phyloP scores from a whole-genome alignment of 2,329 filamentous ascomycete genomes.

The Aspergillus fijiensis region DNA sequence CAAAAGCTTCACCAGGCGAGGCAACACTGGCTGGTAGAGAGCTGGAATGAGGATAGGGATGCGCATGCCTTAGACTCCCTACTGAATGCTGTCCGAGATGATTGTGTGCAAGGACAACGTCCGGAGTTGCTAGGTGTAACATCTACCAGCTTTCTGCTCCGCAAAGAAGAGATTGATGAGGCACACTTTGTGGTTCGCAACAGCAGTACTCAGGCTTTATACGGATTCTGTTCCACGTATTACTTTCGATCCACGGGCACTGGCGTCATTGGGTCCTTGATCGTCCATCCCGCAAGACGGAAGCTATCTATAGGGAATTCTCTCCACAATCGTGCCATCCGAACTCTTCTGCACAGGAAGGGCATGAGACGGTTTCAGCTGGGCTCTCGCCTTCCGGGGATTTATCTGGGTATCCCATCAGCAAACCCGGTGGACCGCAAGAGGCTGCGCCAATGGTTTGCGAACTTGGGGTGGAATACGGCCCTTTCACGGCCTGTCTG shows the following conservation, averaged over 20 bases:
- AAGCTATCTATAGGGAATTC: slow-evolving; percentile 89
- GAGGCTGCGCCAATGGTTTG: slow-evolving; percentile 74
- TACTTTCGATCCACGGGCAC: slow-evolving; percentile 67
- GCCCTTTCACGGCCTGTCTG: slow-evolving; percentile 62
- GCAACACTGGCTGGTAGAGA: slow-evolving; percentile 92
- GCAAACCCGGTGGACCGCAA: slow-evolving; percentile 61
- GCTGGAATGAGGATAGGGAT: slow-evolving; percentile 79
- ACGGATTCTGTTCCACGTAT: slow-evolving; percentile 90
- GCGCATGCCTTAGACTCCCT: slow-evolving; percentile 71
- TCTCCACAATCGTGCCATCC: slow-evolving; percentile 79
- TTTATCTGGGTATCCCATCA: slow-evolving; percentile 82
- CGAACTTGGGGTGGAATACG: slow-evolving; percentile 84
- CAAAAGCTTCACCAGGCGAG: slow-evolving; percentile 85
- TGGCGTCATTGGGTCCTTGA: slow-evolving; percentile 79
- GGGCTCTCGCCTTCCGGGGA: slow-evolving; percentile 75
- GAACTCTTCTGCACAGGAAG: slow-evolving; percentile 68
- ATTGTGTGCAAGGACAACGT: slow-evolving; percentile 59
- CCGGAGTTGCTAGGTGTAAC: slow-evolving; percentile 68
- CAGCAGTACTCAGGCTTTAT: slow-evolving; percentile 84
- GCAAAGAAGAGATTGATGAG: slow-evolving; percentile 69
- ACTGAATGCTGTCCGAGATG: slow-evolving; percentile 67
- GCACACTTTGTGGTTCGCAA: slow-evolving; percentile 90
- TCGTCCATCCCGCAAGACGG: slow-evolving; percentile 82
- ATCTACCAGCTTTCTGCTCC: slow-evolving; percentile 73
- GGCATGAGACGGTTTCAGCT: slow-evolving; percentile 79